phyloP scores from a whole-genome alignment of 495 filamentous ascomycete species.

The Geoglossum glabrum region DNA sequence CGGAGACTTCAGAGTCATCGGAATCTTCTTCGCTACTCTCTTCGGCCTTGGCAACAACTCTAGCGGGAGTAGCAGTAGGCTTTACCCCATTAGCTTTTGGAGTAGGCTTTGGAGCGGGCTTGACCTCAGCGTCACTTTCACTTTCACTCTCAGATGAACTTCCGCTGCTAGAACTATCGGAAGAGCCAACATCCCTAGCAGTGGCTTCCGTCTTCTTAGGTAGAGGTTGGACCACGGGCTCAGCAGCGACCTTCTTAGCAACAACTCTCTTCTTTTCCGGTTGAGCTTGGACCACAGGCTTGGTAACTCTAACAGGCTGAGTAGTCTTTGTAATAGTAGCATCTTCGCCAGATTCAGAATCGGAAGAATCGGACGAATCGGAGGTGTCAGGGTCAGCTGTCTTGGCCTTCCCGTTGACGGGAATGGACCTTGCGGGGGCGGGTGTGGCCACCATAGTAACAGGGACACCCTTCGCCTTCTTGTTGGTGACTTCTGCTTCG shows the following conservation, averaged over 20 bases:
- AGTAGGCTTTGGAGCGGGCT: constrained; percentile 10
- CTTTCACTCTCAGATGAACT: constrained; percentile 22
- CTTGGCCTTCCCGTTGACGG: neutral
- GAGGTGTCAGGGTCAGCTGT: neutral
- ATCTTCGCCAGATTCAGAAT: constrained; percentile 9
- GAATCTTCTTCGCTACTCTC: constrained; percentile 6
- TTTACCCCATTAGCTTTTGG: constrained; percentile 10
- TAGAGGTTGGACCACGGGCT: neutral
- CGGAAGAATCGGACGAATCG: constrained; percentile 7
- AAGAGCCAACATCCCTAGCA: constrained; percentile 10
- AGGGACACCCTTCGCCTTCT: neutral
- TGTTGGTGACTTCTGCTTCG: constrained; percentile 8
- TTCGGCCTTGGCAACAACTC: constrained; percentile 16
- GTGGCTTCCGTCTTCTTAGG: no score
- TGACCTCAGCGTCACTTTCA: constrained; percentile 28
- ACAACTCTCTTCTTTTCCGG: no score
- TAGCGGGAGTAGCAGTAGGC: constrained; percentile 22
- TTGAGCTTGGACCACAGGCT: neutral
- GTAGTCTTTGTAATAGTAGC: constrained; percentile 6
- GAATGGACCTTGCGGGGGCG: neutral
- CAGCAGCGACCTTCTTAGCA: constrained; percentile 7
- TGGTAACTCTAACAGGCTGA: neutral
- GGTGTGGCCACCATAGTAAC: constrained; percentile 15
- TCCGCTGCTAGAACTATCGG: constrained; percentile 15
- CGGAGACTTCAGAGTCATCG: constrained; percentile 17